Evolutionary conservation across 2,329 filamentous ascomycete species (phyloP).

Genomic region (Trichoderma guizhouense): DNA sequence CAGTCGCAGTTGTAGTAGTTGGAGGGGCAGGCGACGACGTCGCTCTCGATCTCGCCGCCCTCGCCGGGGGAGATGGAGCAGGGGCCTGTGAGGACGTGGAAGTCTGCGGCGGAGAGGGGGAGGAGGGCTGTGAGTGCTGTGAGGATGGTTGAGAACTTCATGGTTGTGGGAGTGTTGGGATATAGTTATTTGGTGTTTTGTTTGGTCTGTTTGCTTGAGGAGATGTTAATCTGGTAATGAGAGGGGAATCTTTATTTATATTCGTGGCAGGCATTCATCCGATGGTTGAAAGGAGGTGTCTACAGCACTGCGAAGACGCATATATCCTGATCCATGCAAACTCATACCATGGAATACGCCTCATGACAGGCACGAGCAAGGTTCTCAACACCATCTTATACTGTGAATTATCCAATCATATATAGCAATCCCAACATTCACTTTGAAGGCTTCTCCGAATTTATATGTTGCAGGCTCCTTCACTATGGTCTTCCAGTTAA

Average conservation of each 20-base stretch:
- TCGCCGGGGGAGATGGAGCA: not conserved
- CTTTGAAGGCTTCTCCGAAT: rapidly evolving
- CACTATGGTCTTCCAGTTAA: not conserved
- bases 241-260: not conserved
- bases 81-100: not conserved
- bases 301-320: not conserved
- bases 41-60: not conserved
- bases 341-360: not conserved
- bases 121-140: not conserved
- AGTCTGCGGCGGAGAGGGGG: not conserved
- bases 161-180: not conserved
- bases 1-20: slow-evolving; percentile 1
- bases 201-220: not conserved
- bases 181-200: not conserved
- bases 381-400: not conserved
- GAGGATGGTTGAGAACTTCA: not conserved
- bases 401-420: not conserved
- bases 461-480: not conserved
- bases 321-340: not conserved
- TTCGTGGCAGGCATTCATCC: not conserved
- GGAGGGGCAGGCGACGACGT: not conserved
- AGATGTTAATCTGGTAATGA: not conserved
- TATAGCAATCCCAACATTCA: not conserved
- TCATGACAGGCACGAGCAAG: not conserved
- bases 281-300: not conserved